A percentile compares a stretch with the other conserved stretches of the same genome.
These are phyloP conservation scores for Candida arabinofermentans DNA, from an alignment of 805 yeast genomes.

Conservation along the genomic window DNA sequence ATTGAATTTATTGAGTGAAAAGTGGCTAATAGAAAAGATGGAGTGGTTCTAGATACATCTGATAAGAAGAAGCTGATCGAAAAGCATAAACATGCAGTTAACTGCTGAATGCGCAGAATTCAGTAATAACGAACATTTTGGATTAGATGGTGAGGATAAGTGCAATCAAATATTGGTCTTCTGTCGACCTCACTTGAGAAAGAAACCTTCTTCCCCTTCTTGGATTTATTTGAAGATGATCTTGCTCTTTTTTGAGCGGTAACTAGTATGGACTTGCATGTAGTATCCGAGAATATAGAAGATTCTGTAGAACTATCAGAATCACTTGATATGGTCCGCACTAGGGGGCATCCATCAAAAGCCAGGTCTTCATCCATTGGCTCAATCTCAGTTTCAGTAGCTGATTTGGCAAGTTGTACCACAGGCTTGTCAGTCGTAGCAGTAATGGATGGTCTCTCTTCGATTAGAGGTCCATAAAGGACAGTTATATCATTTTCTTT, in stretches of 20 bases:
- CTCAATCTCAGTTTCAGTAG: not conserved
- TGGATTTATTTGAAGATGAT: not conserved
- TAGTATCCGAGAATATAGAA: not conserved
- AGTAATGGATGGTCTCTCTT: too few relatives aligned
- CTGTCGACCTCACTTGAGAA: conserved; percentile 40
- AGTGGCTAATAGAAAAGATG: too few relatives aligned
- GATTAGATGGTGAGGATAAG: too few relatives aligned
- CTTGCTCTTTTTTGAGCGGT: conserved; percentile 1
- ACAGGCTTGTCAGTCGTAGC: not conserved
- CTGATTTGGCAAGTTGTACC: not conserved
- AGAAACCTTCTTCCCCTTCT: conserved; percentile 32
- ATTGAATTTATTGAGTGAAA: too few relatives aligned
- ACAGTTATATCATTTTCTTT: conserved; percentile 52
- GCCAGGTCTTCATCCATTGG: conserved; percentile 8
- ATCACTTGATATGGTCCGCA: conserved; percentile 8
- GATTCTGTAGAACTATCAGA: conserved; percentile 4
- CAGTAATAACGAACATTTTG: too few relatives aligned
- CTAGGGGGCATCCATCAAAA: conserved; percentile 7
- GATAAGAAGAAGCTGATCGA: too few relatives aligned
- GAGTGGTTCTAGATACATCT: too few relatives aligned
- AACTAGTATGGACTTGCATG: conserved; percentile 9
- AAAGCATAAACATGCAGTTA: too few relatives aligned
- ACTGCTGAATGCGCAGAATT: too few relatives aligned
- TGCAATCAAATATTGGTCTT: too few relatives aligned
- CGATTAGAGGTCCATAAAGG: conserved; percentile 46